Base-by-base conservation (phyloP, 2,329 filamentous ascomycete genomes). In the Canariomyces notabilis region DNA sequence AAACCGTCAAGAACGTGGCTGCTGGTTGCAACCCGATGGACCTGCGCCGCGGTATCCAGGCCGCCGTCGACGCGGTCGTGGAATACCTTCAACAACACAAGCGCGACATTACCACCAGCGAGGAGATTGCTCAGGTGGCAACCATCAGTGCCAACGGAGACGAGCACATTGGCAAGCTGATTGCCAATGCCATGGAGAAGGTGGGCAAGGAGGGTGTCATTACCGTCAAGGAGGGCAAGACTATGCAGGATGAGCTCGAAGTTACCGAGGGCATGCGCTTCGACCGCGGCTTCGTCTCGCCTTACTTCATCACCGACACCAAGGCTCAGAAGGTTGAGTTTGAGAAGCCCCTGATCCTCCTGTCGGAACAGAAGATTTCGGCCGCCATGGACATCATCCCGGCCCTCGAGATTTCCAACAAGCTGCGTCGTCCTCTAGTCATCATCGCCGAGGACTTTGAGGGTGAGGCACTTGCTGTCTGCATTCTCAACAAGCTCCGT, bases 11-110 rank as follows among this genome's bases (percentile, higher is more conserved):
- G 85, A 98, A 98, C 70, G 93, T 98, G 57, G 93, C 93, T 57
- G 93, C 93, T 55, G 93, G 93, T 65, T 98, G 93, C 85, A 98
- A 98, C 78, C 93, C 93, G 58, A 97, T 98, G 93, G 93, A 98
- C 66, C 81, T 98, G 64, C 85, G 93, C 70, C 85, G 93, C 62
- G 93, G 93, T 71, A 97, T 93, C 64, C 93, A 98, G 77, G 87
- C 90, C 59, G 91, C 91, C 49, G 93, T 98, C 55, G 89, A 95
- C 56, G 84, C 89, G 52, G 93, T 96, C 47, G 89, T 98, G 61
- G 82, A 95, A 64, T 98, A 84, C 74, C 81, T 98, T 61, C 87
- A 90, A 75, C 80, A 85, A 70, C 93, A 98, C 81, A 96, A 95
- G 82, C 85, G 89, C 61, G 90, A 96, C 69, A 95, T 98, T 69